These are phyloP conservation scores for Nepenthes gracilis DNA, from an alignment of 148 eudicot species.

Conservation along the genomic window DNA sequence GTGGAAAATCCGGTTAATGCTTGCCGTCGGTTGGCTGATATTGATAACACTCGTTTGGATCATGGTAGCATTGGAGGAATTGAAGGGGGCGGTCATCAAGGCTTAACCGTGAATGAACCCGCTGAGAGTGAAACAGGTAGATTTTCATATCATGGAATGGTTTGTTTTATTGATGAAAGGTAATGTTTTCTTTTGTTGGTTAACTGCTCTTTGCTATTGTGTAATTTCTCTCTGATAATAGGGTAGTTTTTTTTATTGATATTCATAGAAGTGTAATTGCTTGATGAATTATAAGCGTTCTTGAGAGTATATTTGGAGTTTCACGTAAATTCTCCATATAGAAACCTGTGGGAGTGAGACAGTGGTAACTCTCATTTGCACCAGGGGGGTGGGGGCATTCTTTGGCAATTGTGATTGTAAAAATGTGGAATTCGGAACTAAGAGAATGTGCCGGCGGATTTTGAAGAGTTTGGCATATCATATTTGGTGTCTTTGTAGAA, in stretches of 20 bases:
- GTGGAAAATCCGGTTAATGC: constrained; percentile 6
- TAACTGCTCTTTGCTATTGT: background rate
- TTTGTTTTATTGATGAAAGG: background rate
- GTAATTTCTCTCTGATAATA: background rate
- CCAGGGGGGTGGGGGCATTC: no score
- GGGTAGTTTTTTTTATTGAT: background rate
- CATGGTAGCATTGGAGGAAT: background rate
- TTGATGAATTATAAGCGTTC: background rate
- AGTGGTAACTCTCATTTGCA: no score
- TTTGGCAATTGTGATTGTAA: no score
- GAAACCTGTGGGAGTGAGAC: no score
- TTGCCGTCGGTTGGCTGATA: constrained; percentile 1
- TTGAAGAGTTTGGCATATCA: no score
- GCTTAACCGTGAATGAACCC: background rate
- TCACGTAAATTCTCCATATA: no score
- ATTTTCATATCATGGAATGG: background rate
- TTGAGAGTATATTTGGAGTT: no score
- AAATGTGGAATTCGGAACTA: no score
- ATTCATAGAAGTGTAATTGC: background rate
- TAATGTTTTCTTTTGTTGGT: background rate
- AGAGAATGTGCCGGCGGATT: no score
- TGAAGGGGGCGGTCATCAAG: background rate
- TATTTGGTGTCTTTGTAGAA: no score
- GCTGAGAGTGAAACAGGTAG: constrained; percentile 10
- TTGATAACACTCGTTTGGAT: background rate